Conservation (phyloP, 306 rosid genomes). For the Rosa rugosa region DNA sequence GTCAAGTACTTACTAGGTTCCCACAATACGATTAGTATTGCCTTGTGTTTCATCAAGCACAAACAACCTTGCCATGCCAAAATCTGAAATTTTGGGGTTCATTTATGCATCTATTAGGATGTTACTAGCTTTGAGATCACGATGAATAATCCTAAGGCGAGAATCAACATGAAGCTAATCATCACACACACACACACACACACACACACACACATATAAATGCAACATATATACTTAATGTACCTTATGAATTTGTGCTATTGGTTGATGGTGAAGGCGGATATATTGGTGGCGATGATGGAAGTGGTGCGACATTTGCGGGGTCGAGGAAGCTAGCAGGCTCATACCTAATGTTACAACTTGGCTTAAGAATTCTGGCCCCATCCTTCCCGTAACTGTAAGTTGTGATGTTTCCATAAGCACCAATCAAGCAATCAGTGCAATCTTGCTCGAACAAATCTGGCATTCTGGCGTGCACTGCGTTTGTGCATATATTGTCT, state of each 20-base stretch:
- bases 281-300: background rate
- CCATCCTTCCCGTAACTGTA: background rate
- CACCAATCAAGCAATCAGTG: background rate
- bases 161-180: too few relatives aligned
- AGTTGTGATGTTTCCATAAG: background rate
- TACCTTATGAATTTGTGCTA: too few relatives aligned
- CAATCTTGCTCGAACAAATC: conserved; percentile 5
- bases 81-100: too few relatives aligned
- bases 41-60: too few relatives aligned
- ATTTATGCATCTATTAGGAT: too few relatives aligned
- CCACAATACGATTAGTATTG: too few relatives aligned
- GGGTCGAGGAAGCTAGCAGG: background rate
- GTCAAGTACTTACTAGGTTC: too few relatives aligned
- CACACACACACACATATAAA: background rate
- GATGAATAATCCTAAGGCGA: too few relatives aligned
- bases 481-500: conserved; percentile 1
- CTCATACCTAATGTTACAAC: conserved; percentile 12
- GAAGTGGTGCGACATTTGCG: background rate
- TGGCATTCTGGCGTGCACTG: conserved; percentile 31
- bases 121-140: too few relatives aligned
- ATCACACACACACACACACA: background rate
- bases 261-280: background rate
- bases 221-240: background rate
- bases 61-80: too few relatives aligned
- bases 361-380: background rate